Evolutionary conservation across 2,329 filamentous ascomycete species (phyloP), one percentile per base, ranked within the genome.

Genomic region (Hypoxylon sp.): DNA sequence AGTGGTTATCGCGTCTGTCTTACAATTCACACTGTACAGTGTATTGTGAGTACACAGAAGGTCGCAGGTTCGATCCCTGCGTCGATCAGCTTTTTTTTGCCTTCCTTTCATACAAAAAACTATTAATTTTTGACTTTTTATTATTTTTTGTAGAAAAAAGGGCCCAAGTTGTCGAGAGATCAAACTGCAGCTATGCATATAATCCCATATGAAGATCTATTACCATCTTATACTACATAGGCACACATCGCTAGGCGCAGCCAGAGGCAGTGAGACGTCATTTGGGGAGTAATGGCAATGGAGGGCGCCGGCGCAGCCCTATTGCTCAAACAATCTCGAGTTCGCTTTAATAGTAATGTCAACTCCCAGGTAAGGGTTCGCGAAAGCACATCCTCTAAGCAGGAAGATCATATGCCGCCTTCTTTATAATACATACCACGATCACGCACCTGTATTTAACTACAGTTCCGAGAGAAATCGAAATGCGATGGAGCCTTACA

Each of bases 61-160:
- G 71, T 65, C 71, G 71, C 69, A 71, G 69, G 71, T 73, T 73
- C 71, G 71, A 73, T 73, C 71, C 71, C 69, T 71, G 69, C 71
- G 66, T 69, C 57, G 68, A 71, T 70, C 71, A 73, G 35, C n/a
- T 59, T 65, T n/a, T n/a, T 69, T 69, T 66, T 11, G 22, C 33
- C 40, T 54, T 49, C 22, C 20, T 20, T 20, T 20, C 20, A 20
- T 20, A 20, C 20, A 20, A 20, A 20, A 20, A 20, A 1, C 20
- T 20, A 20, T 20, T 20, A 20, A 20, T 20, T 20, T 20, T 20
- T 20, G 20, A 10, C 6, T 35, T 35, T 35, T 22, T 17, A 42
- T 44, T 44, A 7, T 17, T 44, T 22, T 44, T 22, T 22, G 3
- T 22, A 7, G 3, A 1, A 11, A 11, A 44, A 22, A 11, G 17